Conservation (phyloP, 1,139 yeast species). For the Arxiozyma heterogenica region DNA sequence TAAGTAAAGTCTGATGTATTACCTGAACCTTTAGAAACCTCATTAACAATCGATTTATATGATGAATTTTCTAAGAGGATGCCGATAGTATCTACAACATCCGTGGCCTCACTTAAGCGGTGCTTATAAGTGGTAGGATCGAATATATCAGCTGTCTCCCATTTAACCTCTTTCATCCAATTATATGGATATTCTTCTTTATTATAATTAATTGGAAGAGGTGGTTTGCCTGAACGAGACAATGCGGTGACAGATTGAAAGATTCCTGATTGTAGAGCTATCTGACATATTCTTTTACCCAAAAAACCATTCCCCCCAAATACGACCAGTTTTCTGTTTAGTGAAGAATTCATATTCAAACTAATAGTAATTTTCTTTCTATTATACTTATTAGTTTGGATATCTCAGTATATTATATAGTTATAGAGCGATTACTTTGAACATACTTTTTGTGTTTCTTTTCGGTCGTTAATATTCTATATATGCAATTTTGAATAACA, state of each 20-base stretch:
- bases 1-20: conserved; percentile 40
- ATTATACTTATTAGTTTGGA: neutral
- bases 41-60: conserved; percentile 41
- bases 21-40: neutral
- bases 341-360: neutral
- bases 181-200: conserved; percentile 33
- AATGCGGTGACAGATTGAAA: conserved; percentile 45
- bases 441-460: neutral
- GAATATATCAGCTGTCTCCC: conserved; percentile 63
- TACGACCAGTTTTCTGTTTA: conserved; percentile 34
- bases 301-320: conserved; percentile 86
- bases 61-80: conserved; percentile 55
- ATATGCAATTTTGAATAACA: neutral
- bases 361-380: neutral
- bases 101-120: conserved; percentile 41
- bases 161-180: conserved; percentile 54
- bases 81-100: conserved; percentile 82
- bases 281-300: conserved; percentile 61
- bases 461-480: neutral
- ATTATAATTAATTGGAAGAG: conserved; percentile 28
- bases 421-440: no score
- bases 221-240: conserved; percentile 52
- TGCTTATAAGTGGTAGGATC: conserved; percentile 48
- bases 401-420: neutral
- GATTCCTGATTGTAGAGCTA: conserved; percentile 54